A percentile compares a stretch with the other conserved stretches of the same genome.
These are phyloP conservation scores for Tricholoma sp. DNA, from an alignment of 768 basidiomycete species.

Conservation along the genomic window DNA sequence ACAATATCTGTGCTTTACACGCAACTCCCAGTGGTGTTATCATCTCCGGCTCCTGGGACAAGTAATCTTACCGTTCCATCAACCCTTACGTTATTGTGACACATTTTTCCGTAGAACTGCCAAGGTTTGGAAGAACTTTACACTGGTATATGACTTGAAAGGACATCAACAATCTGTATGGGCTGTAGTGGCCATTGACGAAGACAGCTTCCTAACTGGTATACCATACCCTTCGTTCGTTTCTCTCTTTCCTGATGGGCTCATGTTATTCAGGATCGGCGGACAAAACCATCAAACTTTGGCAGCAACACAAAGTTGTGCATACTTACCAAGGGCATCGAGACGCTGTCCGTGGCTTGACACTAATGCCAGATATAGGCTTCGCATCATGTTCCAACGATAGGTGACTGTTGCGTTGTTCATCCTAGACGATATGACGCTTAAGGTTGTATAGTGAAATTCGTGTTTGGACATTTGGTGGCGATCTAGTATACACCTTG, in stretches of 20 bases:
- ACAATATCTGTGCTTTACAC: slow-evolving; percentile 86
- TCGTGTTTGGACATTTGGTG: slow-evolving; percentile 85
- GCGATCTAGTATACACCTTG: slow-evolving; percentile 72
- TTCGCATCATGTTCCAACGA: slow-evolving; percentile 98
- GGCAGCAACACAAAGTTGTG: slow-evolving; percentile 70
- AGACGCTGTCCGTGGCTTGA: slow-evolving; percentile 87
- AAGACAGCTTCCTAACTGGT: slow-evolving; percentile 82
- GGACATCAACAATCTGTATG: slow-evolving; percentile 92
- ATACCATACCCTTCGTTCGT: background rate
- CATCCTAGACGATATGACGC: background rate
- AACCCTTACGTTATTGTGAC: slow-evolving; percentile 1
- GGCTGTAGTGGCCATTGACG: slow-evolving; percentile 81
- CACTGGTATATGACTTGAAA: slow-evolving; percentile 65
- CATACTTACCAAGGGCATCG: slow-evolving; percentile 82
- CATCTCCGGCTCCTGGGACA: slow-evolving; percentile 97
- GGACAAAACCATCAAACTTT: slow-evolving; percentile 90
- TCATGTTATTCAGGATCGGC: slow-evolving; percentile 65
- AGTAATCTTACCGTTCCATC: slow-evolving; percentile 41
- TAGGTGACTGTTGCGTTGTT: slow-evolving; percentile 42
- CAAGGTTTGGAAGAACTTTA: slow-evolving; percentile 87
- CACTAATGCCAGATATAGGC: slow-evolving; percentile 76
- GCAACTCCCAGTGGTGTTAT: slow-evolving; percentile 66
- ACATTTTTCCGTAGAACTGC: slow-evolving; percentile 59
- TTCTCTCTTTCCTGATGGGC: slow-evolving; percentile 1
- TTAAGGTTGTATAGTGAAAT: slow-evolving; percentile 59